phyloP scores from a whole-genome alignment of 805 yeast species.

The Saccharomycopsis sp. region DNA sequence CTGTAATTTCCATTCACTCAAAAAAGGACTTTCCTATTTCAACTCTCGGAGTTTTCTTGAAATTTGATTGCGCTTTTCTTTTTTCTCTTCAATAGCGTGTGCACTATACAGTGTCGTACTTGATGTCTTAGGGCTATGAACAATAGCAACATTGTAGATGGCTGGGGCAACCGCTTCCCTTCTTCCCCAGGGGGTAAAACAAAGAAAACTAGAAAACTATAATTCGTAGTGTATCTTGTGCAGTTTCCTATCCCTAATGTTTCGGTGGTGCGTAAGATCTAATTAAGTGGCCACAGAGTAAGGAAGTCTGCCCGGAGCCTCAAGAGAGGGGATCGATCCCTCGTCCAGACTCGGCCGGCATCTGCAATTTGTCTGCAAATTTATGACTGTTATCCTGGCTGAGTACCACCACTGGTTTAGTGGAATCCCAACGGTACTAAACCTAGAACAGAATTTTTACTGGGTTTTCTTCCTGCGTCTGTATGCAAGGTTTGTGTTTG shows the following conservation, averaged over 20 bases:
- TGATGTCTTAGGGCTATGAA: too few relatives aligned
- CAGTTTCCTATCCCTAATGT: background rate
- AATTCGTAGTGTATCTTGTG: background rate
- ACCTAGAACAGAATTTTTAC: background rate
- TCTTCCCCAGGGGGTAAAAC: background rate
- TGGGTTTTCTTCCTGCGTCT: background rate
- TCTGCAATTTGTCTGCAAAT: too few relatives aligned
- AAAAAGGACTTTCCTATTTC: background rate
- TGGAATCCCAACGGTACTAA: too few relatives aligned
- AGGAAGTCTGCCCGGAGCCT: too few relatives aligned
- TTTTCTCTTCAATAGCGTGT: background rate
- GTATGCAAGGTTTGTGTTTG: background rate
- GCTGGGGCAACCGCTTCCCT: background rate
- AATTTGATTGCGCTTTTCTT: background rate
- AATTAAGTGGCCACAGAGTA: background rate
- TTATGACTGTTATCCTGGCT: background rate
- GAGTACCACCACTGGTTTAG: too few relatives aligned
- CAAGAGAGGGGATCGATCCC: too few relatives aligned
- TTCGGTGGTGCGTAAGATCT: background rate
- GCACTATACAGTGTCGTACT: background rate
- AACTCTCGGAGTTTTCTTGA: background rate
- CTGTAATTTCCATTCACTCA: background rate
- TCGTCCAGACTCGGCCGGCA: too few relatives aligned
- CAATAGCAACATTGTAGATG: background rate
- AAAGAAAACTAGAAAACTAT: background rate